Evolutionary conservation across 495 filamentous ascomycete genomes (phyloP), one percentile per base, ranked within the genome.

Genomic region (Margaritispora aquatica): DNA sequence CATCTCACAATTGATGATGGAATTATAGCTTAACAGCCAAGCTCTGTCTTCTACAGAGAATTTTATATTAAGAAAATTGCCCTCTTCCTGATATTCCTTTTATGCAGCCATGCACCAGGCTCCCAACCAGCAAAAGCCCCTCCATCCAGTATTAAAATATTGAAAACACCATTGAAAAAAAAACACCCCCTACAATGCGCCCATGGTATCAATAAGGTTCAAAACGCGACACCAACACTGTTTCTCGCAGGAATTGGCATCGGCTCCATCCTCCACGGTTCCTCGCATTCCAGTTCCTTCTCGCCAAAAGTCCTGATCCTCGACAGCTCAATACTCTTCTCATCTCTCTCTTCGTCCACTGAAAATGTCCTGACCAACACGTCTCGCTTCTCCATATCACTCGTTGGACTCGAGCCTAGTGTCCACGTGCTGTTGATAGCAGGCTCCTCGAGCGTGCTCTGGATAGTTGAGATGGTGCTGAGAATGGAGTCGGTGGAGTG

Each of bases 141-240:
- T n/a, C 38, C 38, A n/a, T 7, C 17, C 8, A 10, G 19, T 44
- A 44, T 44, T 44, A 44, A n/a, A n/a, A 5, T 44, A n/a, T 44
- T 10, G 11, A n/a, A 8, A 44, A 10, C 38, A 15, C 38, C 50
- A 41, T 26, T 11, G 17, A 46, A 38, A 26, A 34, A 51, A 51
- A 21, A 7, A 3, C 38, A 3, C 2, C 19, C 7, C 17, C 15
- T n/a, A 3, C n/a, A n/a, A n/a, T n/a, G n/a, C n/a, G n/a, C 38
- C 19, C 38, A 2, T 44, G 38, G 38, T 44, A 44, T 44, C 38
- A 44, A 44, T 2, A 44, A 29, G 23, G 5, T 31, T 53, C 36
- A 79, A 60, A 76, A 73, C 4, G 76, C 76, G 62, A 79, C 66
- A 19, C 74, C 75, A 29, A 79, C 75, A 54, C 72, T 76, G 59